Evolutionary conservation across 129 eudicot genomes (phyloP).

Genomic region (Escallonia herrerae): DNA sequence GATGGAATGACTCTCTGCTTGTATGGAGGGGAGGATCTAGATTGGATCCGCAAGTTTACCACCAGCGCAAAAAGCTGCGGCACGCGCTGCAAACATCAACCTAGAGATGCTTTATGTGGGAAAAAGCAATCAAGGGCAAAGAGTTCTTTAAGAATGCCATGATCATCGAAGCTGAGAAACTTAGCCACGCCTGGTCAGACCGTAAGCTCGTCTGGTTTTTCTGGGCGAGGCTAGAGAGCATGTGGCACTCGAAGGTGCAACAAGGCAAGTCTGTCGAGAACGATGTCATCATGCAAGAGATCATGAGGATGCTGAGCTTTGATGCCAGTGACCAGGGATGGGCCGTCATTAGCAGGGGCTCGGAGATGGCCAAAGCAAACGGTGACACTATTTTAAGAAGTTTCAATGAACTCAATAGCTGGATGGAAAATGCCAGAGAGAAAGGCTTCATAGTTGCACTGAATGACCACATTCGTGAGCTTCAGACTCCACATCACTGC

Average conservation of each 20-base stretch:
- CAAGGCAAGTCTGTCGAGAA: constrained; percentile 48
- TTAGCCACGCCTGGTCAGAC: constrained; percentile 56
- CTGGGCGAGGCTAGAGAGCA: constrained; percentile 79
- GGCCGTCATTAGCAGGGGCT: constrained; percentile 51
- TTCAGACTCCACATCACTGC: constrained; percentile 53
- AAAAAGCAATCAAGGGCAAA: constrained; percentile 70
- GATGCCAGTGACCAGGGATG: constrained; percentile 59
- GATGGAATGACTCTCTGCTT: constrained; percentile 58
- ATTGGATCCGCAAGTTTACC: constrained; percentile 75
- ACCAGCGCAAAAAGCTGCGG: constrained; percentile 32
- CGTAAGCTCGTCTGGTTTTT: constrained; percentile 60
- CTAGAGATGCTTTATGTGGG: constrained; percentile 92
- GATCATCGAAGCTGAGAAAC: constrained; percentile 27
- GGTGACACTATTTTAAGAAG: constrained; percentile 39
- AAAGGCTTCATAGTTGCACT: constrained; percentile 43
- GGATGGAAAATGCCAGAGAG: constrained; percentile 26
- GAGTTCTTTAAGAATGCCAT: constrained; percentile 49
- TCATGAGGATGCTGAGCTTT: constrained; percentile 53
- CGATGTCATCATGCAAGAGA: constrained; percentile 50
- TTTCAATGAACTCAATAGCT: constrained; percentile 26
- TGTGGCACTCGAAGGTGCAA: constrained; percentile 61
- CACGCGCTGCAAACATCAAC: constrained; percentile 29
- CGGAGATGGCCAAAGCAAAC: constrained; percentile 35
- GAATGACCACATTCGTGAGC: constrained; percentile 26
- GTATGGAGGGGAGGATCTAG: constrained; percentile 83